Evolutionary conservation across 176 grass and related monocot genomes (phyloP).

Genomic region (Carex kokanica): DNA sequence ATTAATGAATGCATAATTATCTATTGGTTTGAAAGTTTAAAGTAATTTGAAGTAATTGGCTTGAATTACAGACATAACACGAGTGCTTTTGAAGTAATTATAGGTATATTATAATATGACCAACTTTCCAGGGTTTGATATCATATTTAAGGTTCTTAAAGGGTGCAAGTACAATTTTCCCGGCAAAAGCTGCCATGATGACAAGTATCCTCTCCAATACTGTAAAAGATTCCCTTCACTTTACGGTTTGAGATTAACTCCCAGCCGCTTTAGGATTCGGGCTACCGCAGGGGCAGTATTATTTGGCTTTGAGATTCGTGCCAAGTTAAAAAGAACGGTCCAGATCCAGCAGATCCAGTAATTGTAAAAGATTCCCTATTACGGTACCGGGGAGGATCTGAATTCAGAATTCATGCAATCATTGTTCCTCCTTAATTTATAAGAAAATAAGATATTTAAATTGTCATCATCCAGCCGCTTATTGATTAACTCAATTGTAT

Average conservation of each 20-base stretch:
- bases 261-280: too few species aligned
- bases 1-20: not conserved
- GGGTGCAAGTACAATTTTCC: not conserved
- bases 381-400: too few species aligned
- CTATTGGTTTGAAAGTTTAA: not conserved
- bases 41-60: not conserved
- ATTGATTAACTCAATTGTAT: too few species aligned
- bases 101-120: not conserved
- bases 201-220: too few species aligned
- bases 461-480: not conserved
- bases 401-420: not conserved
- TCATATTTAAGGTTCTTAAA: not conserved
- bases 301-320: too few species aligned
- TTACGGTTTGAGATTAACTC: too few species aligned
- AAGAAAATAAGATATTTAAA: not conserved
- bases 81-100: not conserved
- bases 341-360: not conserved
- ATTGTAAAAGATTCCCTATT: too few species aligned
- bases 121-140: not conserved
- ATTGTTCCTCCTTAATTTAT: not conserved
- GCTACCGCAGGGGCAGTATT: too few species aligned
- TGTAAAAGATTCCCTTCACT: too few species aligned
- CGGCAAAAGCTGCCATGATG: not conserved
- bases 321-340: too few species aligned
- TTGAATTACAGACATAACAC: not conserved